These are phyloP conservation scores for Leptographium procerum DNA, from an alignment of 2,329 filamentous ascomycete genomes.

Conservation along the genomic window DNA sequence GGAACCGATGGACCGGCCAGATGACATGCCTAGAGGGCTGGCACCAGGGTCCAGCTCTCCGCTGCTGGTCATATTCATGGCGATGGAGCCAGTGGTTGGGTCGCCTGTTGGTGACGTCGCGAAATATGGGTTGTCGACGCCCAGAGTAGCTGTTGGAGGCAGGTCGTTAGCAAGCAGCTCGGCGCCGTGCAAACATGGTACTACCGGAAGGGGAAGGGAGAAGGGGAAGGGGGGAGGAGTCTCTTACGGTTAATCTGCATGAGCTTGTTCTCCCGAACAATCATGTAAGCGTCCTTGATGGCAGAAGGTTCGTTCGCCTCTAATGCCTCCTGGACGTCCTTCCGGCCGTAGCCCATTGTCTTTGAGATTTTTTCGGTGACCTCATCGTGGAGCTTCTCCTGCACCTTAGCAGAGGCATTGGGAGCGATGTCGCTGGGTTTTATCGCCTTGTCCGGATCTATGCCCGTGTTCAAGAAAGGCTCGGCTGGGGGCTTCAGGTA, in stretches of 20 bases:
- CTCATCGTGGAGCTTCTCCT: constrained; percentile 81
- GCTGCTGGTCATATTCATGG: constrained; percentile 30
- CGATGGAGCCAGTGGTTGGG: constrained; percentile 44
- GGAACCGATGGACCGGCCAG: constrained; percentile 41
- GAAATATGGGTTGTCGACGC: constrained; percentile 30
- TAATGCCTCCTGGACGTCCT: constrained; percentile 89
- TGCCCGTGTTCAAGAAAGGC: constrained; percentile 88
- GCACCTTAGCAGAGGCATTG: constrained; percentile 63
- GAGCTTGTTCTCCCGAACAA: constrained; percentile 92
- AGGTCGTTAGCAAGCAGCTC: constrained; percentile 17
- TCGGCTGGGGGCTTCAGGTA: constrained; percentile 83
- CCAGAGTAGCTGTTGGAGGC: constrained; percentile 36
- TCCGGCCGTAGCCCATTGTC: constrained; percentile 94
- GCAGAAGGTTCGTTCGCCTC: constrained; percentile 88
- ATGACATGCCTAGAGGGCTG: constrained; percentile 44
- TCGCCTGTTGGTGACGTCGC: constrained; percentile 32
- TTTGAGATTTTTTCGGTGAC: constrained; percentile 94
- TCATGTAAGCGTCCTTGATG: constrained; percentile 98
- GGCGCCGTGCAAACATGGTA: neutral
- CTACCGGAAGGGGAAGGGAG: no score
- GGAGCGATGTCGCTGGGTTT: constrained; percentile 72
- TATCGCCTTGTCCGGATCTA: constrained; percentile 85
- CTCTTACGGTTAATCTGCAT: constrained; percentile 88
- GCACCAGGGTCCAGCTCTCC: constrained; percentile 24
- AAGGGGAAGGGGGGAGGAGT: constrained; percentile 8